These are phyloP conservation scores for Dichomitus squalens DNA, from an alignment of 1,284 basidiomycete species.

Conservation along the genomic window DNA sequence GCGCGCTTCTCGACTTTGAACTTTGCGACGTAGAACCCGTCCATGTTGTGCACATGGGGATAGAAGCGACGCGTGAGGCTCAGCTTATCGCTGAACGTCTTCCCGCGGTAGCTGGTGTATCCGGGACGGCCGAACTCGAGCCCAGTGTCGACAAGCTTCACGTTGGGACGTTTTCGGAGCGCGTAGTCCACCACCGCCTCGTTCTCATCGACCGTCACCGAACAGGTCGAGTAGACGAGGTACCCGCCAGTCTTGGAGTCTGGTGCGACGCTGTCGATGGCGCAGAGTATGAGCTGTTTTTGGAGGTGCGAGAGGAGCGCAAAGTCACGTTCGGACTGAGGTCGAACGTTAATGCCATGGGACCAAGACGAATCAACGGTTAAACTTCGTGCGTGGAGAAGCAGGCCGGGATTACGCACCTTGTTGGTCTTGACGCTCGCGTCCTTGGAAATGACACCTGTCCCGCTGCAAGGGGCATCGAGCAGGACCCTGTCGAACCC, in stretches of 20 bases:
- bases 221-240: conserved; percentile 98
- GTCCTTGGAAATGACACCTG: conserved; percentile 98
- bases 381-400: conserved; percentile 4
- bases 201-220: conserved; percentile 98
- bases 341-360: background rate
- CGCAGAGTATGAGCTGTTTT: conserved; percentile 98
- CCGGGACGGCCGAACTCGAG: conserved; percentile 94
- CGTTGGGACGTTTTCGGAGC: conserved; percentile 95
- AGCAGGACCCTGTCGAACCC: conserved; percentile 97
- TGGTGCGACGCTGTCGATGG: conserved; percentile 93
- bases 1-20: conserved; percentile 87
- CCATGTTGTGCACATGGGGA: conserved; percentile 94
- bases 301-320: conserved; percentile 94
- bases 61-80: conserved; percentile 87
- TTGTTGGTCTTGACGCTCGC: conserved; percentile 98
- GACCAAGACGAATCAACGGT: background rate
- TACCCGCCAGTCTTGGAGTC: conserved; percentile 92
- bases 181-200: conserved; percentile 99
- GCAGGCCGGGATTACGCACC: conserved; percentile 47
- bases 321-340: conserved; percentile 94
- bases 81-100: conserved; percentile 83
- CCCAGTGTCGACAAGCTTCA: conserved; percentile 91
- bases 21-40: conserved; percentile 99
- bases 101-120: conserved; percentile 89
- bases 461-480: conserved; percentile 98